Evolutionary conservation across 306 rosid genomes (phyloP), one percentile per base, ranked within the genome.

Genomic region (Astragalus membranaceus): DNA sequence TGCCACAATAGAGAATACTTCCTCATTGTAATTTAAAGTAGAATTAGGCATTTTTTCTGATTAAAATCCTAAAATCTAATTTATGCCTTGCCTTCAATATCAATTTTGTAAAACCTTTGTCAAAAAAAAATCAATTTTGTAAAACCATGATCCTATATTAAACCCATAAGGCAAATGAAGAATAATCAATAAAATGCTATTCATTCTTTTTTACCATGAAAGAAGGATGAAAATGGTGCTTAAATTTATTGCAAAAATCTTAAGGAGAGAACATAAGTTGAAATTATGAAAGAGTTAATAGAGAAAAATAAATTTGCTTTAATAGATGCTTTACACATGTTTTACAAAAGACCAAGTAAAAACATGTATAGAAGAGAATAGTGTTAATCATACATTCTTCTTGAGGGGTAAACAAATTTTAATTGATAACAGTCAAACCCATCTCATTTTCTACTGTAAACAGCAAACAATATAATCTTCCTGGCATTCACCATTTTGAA

Each of bases 401-500:
- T 32, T n/a, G 29, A 55, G 39, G 15, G 54, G 15, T 59, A 67
- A 17, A 65, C 44, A 79, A 73, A 59, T 9, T 41, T 32, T 41
- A 3, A 10, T 54, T 39, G 61, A 44, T 33, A 26, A 26, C n/a
- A 72, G 46, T 36, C 49, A 57, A 59, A 42, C 32, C 55, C 39
- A 42, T 17, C 35, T 41, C 43, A 57, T 44, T 48, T 64, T 35
- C 46, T 64, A 16, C 3, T 60, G 44, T 32, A 50, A 51, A 36
- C 69, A 69, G 63, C 26, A 10, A 58, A n/a, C 8, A 36, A 33
- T 48, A 49, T 37, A 54, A 5, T 39, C 67, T 67, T 53, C 64
- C 59, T 12, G 20, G n/a, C n/a, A 62, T 79, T 61, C 29, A 59
- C 50, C 65, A 72, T 50, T 65, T 35, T 16, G 43, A 79, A 67